Evolutionary conservation across 345 rosid genomes (phyloP).

Genomic region (Garcia nutans): DNA sequence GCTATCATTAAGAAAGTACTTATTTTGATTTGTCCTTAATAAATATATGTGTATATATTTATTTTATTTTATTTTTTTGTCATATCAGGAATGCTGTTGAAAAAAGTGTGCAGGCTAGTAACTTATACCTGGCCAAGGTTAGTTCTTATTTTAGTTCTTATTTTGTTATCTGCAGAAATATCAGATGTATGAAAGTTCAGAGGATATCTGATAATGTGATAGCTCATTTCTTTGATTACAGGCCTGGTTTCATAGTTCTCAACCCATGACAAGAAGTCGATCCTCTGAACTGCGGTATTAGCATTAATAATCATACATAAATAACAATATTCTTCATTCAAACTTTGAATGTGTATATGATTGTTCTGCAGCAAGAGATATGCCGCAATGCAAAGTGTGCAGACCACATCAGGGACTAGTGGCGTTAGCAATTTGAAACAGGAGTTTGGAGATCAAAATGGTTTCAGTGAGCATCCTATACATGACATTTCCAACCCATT

Average conservation of each 20-base stretch:
- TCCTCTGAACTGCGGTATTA: slow-evolving; percentile 66
- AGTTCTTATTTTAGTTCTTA: slow-evolving; percentile 8
- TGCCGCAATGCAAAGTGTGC: slow-evolving; percentile 54
- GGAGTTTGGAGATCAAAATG: slow-evolving; percentile 38
- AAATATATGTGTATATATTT: too few relatives aligned
- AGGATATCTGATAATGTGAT: slow-evolving; percentile 7
- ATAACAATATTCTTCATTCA: not conserved
- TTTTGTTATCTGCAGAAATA: not conserved
- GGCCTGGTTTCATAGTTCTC: slow-evolving; percentile 79
- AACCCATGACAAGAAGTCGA: slow-evolving; percentile 77
- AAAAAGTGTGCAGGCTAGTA: slow-evolving; percentile 46
- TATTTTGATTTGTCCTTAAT: not conserved
- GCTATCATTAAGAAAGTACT: not conserved
- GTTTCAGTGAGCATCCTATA: slow-evolving; percentile 31
- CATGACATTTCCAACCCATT: slow-evolving; percentile 41
- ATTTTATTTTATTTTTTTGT: not conserved
- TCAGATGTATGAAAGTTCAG: not conserved
- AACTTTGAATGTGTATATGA: too few relatives aligned
- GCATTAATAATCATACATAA: not conserved
- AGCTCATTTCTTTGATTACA: slow-evolving; percentile 24
- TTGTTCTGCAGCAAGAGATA: slow-evolving; percentile 54
- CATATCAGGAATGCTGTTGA: slow-evolving; percentile 44
- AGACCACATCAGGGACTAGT: slow-evolving; percentile 21
- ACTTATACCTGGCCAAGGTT: slow-evolving; percentile 64
- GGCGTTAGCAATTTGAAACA: slow-evolving; percentile 36